Conservation (phyloP, 129 eudicot species). For the Helianthus tuberosus region DNA sequence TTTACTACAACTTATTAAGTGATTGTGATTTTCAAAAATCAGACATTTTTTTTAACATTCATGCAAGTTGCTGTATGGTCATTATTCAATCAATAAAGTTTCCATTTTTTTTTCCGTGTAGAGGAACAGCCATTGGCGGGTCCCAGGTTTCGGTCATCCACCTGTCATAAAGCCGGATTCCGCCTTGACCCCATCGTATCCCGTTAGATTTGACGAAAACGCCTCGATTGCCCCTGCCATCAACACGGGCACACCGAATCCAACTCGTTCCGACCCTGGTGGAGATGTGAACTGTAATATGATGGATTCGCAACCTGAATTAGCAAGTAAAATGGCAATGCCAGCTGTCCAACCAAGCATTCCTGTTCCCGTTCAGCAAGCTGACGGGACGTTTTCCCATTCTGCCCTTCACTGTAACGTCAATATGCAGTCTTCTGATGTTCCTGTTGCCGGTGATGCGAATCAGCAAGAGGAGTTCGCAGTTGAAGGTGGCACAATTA, state of each 20-base stretch:
- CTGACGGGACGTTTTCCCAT: slow-evolving; percentile 54
- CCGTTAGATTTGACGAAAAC: slow-evolving; percentile 68
- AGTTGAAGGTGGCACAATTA: slow-evolving; percentile 93
- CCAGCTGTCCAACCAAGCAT: slow-evolving; percentile 51
- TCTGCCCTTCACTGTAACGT: slow-evolving; percentile 46
- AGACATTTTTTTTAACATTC: neutral
- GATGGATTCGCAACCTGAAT: slow-evolving; percentile 61
- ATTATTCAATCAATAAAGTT: neutral
- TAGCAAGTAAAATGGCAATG: slow-evolving; percentile 52
- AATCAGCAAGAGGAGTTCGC: slow-evolving; percentile 61
- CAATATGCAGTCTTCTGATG: slow-evolving; percentile 45
- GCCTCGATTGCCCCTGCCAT: slow-evolving; percentile 45
- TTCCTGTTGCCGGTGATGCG: slow-evolving; percentile 44
- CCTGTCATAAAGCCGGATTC: slow-evolving; percentile 65
- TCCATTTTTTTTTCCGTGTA: slow-evolving; percentile 30
- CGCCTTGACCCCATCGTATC: slow-evolving; percentile 44
- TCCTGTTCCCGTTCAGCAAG: slow-evolving; percentile 46
- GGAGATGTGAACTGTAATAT: slow-evolving; percentile 52
- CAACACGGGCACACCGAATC: slow-evolving; percentile 49
- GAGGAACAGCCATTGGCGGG: slow-evolving; percentile 99
- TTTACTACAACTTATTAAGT: neutral
- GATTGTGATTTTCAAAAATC: neutral
- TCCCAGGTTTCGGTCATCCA: slow-evolving; percentile 65
- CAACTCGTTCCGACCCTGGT: slow-evolving; percentile 50
- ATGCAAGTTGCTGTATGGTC: neutral